Evolutionary conservation across 148 eudicot species (phyloP).

Genomic region (Beta vulgaris): DNA sequence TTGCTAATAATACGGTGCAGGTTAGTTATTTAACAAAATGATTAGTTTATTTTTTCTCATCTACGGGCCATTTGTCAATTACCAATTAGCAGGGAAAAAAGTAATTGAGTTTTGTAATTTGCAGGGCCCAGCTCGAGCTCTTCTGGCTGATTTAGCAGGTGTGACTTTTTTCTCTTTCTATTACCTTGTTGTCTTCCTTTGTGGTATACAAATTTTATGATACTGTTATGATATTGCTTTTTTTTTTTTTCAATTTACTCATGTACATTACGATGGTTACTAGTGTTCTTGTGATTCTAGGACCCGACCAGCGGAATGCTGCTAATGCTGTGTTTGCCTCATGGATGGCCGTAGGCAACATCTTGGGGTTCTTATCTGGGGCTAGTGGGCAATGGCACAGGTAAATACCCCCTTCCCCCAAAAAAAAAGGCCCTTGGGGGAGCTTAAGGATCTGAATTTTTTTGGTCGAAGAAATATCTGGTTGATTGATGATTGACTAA

Average conservation of each 20-base stretch:
- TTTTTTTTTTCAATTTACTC: constrained; percentile 9
- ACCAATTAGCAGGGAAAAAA: neutral
- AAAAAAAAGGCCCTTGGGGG: too few relatives aligned
- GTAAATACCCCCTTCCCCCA: too few relatives aligned
- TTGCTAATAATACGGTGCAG: constrained; percentile 96
- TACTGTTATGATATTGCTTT: constrained; percentile 10
- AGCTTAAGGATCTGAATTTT: neutral
- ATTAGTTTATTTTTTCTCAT: neutral
- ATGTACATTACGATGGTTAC: constrained; percentile 13
- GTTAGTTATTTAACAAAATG: constrained; percentile 32
- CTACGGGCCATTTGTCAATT: neutral
- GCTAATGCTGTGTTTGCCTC: constrained; percentile 94
- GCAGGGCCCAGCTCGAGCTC: constrained; percentile 99
- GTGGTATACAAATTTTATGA: neutral
- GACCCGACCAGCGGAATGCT: constrained; percentile 88
- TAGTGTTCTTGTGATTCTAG: constrained; percentile 37
- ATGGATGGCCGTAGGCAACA: constrained; percentile 99
- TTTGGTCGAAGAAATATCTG: neutral
- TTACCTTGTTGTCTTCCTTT: neutral
- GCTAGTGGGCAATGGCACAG: constrained; percentile 89
- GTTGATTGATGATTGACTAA: neutral
- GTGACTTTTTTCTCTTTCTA: constrained; percentile 7
- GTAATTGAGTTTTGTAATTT: constrained; percentile 18
- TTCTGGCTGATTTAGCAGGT: constrained; percentile 96
- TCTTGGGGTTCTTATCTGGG: constrained; percentile 91